A percentile compares a stretch with the other conserved stretches of the same genome.
Evolutionary conservation across 805 yeast genomes (phyloP).

Genomic region (Starmera dryadoides): DNA sequence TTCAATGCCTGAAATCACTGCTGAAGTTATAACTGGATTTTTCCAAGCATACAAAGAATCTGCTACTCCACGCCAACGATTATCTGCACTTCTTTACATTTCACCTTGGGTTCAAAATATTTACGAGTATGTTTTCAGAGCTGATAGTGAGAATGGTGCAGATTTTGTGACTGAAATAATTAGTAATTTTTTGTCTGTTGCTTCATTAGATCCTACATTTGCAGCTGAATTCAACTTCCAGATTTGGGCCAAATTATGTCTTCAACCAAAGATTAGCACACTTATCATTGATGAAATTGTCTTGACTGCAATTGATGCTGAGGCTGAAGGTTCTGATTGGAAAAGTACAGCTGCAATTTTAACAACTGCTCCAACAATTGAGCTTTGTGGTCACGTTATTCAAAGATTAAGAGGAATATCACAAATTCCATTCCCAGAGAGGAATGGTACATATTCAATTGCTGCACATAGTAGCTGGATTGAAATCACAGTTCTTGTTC

Average conservation of each 20-base stretch:
- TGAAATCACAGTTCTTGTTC: constrained; percentile 62
- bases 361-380: constrained; percentile 61
- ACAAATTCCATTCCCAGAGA: constrained; percentile 37
- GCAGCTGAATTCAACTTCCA: constrained; percentile 48
- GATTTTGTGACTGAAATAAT: constrained; percentile 54
- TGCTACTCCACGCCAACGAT: constrained; percentile 21
- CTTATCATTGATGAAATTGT: constrained; percentile 67
- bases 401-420: constrained; percentile 49
- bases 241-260: constrained; percentile 61
- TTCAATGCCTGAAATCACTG: constrained; percentile 51
- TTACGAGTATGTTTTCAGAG: constrained; percentile 45
- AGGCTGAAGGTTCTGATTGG: constrained; percentile 71
- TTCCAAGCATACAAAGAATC: constrained; percentile 44
- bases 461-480: constrained; percentile 56
- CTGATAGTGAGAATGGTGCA: constrained; percentile 51
- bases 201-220: constrained; percentile 40
- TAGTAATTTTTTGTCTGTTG: constrained; percentile 52
- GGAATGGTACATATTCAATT: constrained; percentile 32
- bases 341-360: constrained; percentile 53
- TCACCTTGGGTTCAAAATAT: constrained; percentile 75
- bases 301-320: constrained; percentile 66
- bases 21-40: constrained; percentile 42
- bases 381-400: constrained; percentile 60
- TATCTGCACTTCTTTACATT: constrained; percentile 34
- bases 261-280: constrained; percentile 51